Evolutionary conservation across 495 filamentous ascomycete genomes (phyloP).

Genomic region (Podospora fimiseda): DNA sequence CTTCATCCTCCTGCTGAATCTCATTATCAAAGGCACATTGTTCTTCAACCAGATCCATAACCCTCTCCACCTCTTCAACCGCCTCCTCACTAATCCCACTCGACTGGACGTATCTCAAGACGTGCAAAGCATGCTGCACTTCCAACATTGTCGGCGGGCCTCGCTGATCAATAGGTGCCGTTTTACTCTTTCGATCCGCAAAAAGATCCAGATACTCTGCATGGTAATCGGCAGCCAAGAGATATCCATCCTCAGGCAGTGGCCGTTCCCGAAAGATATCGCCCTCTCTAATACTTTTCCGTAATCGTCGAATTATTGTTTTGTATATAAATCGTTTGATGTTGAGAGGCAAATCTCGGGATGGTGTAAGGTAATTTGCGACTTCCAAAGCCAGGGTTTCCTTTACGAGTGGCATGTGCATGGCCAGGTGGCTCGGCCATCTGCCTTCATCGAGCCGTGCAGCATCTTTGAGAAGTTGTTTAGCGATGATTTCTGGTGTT

Average conservation of each 20-base stretch:
- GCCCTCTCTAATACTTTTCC: background rate
- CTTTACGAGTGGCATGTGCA: constrained; percentile 1
- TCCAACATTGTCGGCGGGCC: background rate
- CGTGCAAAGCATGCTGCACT: background rate
- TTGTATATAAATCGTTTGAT: constrained; percentile 9
- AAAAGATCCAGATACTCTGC: background rate
- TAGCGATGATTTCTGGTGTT: constrained; percentile 6
- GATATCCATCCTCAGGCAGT: constrained; percentile 7
- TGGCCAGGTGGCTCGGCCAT: constrained; percentile 5
- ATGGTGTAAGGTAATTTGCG: constrained; percentile 2
- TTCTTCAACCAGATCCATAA: background rate
- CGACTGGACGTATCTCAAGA: background rate
- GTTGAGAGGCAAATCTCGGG: background rate
- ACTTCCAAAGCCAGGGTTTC: background rate
- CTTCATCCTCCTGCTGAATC: background rate
- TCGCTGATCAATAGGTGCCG: background rate
- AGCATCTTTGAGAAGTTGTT: constrained; percentile 10
- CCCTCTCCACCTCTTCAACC: background rate
- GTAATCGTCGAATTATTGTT: constrained; percentile 2
- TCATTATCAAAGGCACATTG: background rate
- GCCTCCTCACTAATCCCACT: background rate
- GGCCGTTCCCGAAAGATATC: constrained; percentile 1
- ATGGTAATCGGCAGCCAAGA: background rate
- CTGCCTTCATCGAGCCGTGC: constrained; percentile 1
- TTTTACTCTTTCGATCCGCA: background rate